Evolutionary conservation across 108 stramenopile species (phyloP).

Genomic region (Cylindrotheca fusiformis): DNA sequence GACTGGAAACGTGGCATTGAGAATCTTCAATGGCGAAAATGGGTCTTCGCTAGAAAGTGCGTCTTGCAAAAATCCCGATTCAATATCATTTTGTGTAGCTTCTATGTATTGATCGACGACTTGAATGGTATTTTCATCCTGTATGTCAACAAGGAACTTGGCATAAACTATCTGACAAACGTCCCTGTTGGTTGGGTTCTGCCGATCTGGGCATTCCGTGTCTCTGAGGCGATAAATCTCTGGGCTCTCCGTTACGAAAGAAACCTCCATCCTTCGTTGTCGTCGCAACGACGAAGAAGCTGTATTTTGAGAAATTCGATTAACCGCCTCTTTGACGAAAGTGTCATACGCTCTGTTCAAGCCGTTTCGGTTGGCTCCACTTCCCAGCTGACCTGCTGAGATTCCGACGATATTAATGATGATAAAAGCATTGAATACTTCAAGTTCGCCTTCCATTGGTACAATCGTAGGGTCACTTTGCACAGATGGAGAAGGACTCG

Average conservation of each 20-base stretch:
- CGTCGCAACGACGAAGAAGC: background rate
- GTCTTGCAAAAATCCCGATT: conserved; percentile 8
- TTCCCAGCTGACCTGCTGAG: conserved; percentile 9
- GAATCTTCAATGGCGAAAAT: conserved; percentile 8
- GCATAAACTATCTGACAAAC: conserved; percentile 35
- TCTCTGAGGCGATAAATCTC: conserved; percentile 24
- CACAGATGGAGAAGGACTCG: conserved; percentile 11
- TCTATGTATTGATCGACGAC: conserved; percentile 11
- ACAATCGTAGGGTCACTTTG: conserved; percentile 17
- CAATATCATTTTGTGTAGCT: conserved; percentile 23
- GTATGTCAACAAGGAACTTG: conserved; percentile 24
- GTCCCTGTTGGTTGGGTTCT: background rate
- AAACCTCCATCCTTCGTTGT: conserved; percentile 17
- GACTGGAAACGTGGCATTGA: conserved; percentile 24
- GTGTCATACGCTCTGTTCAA: conserved; percentile 28
- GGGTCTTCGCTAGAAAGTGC: conserved; percentile 13
- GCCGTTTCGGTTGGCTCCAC: conserved; percentile 26
- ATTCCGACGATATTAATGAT: conserved; percentile 23
- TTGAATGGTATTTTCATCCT: conserved; percentile 21
- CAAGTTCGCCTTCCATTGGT: conserved; percentile 14
- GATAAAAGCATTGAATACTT: conserved; percentile 41
- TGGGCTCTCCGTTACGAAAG: conserved; percentile 4
- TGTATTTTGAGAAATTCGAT: background rate
- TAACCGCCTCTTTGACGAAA: conserved; percentile 18
- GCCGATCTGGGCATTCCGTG: conserved; percentile 22